These are phyloP conservation scores for Hypocrella siamensis DNA, from an alignment of 2,329 filamentous ascomycete species.

Conservation along the genomic window DNA sequence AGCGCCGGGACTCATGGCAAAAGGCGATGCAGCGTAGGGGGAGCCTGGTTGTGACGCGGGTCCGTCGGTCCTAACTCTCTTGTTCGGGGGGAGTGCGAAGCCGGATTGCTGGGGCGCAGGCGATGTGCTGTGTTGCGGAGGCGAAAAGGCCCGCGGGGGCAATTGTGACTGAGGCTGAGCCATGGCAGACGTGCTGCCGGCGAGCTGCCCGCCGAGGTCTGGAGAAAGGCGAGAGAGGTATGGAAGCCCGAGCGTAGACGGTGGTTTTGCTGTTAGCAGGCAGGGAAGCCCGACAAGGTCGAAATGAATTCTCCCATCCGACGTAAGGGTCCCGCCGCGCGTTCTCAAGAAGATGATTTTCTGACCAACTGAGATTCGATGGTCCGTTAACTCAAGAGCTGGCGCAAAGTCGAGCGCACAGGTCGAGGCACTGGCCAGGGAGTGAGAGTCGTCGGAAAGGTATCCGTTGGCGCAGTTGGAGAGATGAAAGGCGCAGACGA, in stretches of 20 bases:
- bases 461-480: slow-evolving; percentile 10
- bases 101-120: slow-evolving; percentile 38
- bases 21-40: slow-evolving; percentile 39
- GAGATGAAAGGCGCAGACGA: slow-evolving; percentile 11
- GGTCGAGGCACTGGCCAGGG: slow-evolving; percentile 10
- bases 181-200: too few relatives aligned
- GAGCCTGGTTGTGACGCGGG: slow-evolving; percentile 52
- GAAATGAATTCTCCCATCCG: slow-evolving; percentile 31
- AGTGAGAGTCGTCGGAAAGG: slow-evolving; percentile 6
- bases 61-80: slow-evolving; percentile 45
- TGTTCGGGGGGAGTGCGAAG: slow-evolving; percentile 50
- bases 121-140: slow-evolving; percentile 45
- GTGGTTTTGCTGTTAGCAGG: slow-evolving; percentile 22
- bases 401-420: slow-evolving; percentile 6
- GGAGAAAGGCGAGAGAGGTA: neutral
- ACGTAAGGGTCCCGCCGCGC: slow-evolving; percentile 11
- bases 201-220: too few relatives aligned
- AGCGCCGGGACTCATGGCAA: slow-evolving; percentile 28
- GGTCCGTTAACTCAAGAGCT: neutral
- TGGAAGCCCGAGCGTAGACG: slow-evolving; percentile 1
- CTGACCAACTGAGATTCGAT: neutral
- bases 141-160: slow-evolving; percentile 43
- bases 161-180: slow-evolving; percentile 40
- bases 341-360: slow-evolving; percentile 1
- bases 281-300: slow-evolving; percentile 33